Percentiles rank a stretch among this genome's conserved stretches.
phyloP scores from a whole-genome alignment of 495 filamentous ascomycete species.

The Antarctomyces pellizariae region DNA sequence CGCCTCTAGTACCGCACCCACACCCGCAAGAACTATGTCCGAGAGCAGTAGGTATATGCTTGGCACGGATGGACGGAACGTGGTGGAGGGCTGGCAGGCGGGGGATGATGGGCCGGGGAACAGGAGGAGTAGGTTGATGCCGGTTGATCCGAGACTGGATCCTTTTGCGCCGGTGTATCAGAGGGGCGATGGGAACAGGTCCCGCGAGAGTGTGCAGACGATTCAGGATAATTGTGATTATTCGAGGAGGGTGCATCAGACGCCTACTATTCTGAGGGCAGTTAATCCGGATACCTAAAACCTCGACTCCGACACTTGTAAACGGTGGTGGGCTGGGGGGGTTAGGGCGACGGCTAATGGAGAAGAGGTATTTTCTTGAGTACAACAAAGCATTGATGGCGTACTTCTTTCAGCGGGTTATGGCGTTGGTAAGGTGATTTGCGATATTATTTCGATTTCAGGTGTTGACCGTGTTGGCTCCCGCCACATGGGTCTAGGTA shows the following conservation, averaged over 20 bases:
- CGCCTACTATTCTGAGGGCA: constrained; percentile 23
- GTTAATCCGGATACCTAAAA: constrained; percentile 24
- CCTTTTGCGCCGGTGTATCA: constrained; percentile 25
- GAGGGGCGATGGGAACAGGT: constrained; percentile 21
- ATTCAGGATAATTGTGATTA: constrained; percentile 33
- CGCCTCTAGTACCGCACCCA: constrained; percentile 3
- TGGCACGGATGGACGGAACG: constrained; percentile 11
- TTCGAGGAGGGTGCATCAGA: constrained; percentile 19
- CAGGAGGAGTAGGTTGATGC: constrained; percentile 25
- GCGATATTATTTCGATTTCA: too few species aligned
- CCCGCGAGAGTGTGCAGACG: constrained; percentile 28
- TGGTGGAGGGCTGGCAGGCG: constrained; percentile 10
- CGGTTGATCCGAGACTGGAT: constrained; percentile 30
- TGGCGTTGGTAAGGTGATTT: too few species aligned
- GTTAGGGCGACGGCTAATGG: too few species aligned
- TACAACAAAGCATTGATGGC: too few species aligned
- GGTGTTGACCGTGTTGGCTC: too few species aligned
- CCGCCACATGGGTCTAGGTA: too few species aligned
- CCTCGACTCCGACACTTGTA: too few species aligned
- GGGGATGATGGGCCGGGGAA: constrained; percentile 8
- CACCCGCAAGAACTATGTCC: constrained; percentile 11
- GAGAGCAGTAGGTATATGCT: constrained; percentile 12
- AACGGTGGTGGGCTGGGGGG: too few species aligned
- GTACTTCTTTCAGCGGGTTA: too few species aligned
- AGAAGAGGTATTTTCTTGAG: too few species aligned